phyloP scores from a whole-genome alignment of 192 early-diverging fungal species.

The Umbelopsis sp. region DNA sequence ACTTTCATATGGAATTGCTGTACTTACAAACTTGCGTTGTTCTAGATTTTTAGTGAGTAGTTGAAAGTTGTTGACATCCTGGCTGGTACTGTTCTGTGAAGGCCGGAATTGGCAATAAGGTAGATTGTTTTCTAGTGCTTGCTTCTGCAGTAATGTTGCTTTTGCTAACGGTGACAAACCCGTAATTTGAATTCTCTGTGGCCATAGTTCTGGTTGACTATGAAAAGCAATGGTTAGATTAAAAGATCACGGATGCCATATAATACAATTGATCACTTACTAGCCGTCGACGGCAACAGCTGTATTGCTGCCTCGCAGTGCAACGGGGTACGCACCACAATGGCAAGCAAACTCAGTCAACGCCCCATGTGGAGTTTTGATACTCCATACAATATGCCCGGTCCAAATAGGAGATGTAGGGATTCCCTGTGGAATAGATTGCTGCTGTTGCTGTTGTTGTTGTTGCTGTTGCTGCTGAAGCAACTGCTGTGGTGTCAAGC shows the following conservation, averaged over 20 bases:
- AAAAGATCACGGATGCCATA: not conserved
- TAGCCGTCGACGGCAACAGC: conserved; percentile 33
- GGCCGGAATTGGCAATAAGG: conserved; percentile 42
- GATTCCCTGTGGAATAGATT: conserved; percentile 6
- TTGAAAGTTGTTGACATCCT: conserved; percentile 33
- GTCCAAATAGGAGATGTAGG: conserved; percentile 33
- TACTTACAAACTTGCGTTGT: conserved; percentile 38
- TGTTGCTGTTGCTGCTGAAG: conserved; percentile 17
- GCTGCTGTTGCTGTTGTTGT: conserved; percentile 10
- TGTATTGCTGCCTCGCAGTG: conserved; percentile 23
- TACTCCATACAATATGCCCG: conserved; percentile 42
- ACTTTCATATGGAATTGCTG: too few relatives aligned
- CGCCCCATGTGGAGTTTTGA: conserved; percentile 34
- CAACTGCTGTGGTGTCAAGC: conserved; percentile 21
- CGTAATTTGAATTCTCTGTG: conserved; percentile 36
- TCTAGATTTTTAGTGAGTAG: conserved; percentile 36
- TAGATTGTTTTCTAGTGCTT: conserved; percentile 34
- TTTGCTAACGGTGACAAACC: conserved; percentile 32
- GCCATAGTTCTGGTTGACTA: conserved; percentile 42
- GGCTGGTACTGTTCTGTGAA: conserved; percentile 22
- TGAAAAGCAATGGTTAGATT: not conserved
- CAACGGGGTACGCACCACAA: conserved; percentile 39
- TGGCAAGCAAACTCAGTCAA: conserved; percentile 39
- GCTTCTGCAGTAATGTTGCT: conserved; percentile 25
- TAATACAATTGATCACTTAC: conserved; percentile 23